A percentile compares a stretch with the other conserved stretches of the same genome.
Conservation (phyloP, 176 grass and related monocot species). For the Chrysopogon serrulatus region DNA sequence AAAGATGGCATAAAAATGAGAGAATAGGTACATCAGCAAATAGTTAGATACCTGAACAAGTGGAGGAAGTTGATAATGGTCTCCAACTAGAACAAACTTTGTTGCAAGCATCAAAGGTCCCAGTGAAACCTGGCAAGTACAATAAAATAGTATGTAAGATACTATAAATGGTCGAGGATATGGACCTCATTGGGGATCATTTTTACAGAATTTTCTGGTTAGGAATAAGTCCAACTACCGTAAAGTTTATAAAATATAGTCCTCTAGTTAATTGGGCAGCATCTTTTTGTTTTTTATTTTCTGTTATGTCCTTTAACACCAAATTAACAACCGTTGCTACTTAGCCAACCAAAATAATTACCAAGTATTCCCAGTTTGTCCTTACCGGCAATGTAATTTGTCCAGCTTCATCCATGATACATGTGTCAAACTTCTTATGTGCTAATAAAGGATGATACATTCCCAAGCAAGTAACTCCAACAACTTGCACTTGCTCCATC, state of each 20-base stretch:
- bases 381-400: slow-evolving; percentile 94
- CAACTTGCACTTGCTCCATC: slow-evolving; percentile 86
- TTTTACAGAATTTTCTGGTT: slow-evolving; percentile 11
- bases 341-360: not conserved
- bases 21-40: not conserved
- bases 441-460: slow-evolving; percentile 80
- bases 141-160: slow-evolving; percentile 5
- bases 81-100: slow-evolving; percentile 94
- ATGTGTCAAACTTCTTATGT: slow-evolving; percentile 95
- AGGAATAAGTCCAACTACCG: not conserved
- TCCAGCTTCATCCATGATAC: slow-evolving; percentile 99
- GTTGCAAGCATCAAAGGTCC: slow-evolving; percentile 94
- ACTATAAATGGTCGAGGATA: slow-evolving; percentile 7
- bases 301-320: not conserved
- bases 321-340: not conserved
- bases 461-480: slow-evolving; percentile 96
- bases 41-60: slow-evolving; percentile 69
- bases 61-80: slow-evolving; percentile 97
- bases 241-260: not conserved
- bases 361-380: slow-evolving; percentile 7
- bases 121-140: slow-evolving; percentile 63
- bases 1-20: not conserved
- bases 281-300: not conserved
- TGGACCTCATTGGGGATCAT: not conserved
- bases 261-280: not conserved